Evolutionary conservation across 169 alveolate genomes (phyloP), one percentile per base, ranked within the genome.

Genomic region (Eimeria maxima): DNA sequence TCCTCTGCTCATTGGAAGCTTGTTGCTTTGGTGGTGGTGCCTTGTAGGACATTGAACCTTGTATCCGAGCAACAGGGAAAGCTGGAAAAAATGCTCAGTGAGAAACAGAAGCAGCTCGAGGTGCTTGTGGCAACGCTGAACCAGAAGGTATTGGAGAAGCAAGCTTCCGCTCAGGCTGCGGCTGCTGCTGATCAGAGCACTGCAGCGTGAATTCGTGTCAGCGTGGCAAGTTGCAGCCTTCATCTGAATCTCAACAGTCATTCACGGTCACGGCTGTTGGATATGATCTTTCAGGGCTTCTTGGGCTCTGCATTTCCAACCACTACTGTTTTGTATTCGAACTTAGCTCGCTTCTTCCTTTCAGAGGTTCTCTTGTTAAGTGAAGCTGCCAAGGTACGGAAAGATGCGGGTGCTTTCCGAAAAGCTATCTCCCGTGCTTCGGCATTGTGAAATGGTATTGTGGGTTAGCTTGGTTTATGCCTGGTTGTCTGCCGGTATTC

Each of bases 31-130:
- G 53, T 11, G 42, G 27, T 76, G 81, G 18, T 33, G 74, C 55
- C 4, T 3, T 60, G 42, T 86, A 93, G 96, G 94, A 93, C 74
- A 16, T 45, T 83, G 60, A 71, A 50, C 38, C 78, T 67, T n/a
- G 89, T 93, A 65, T 63, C 90, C 14, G 96, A 93, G 80, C 96
- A 93, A 29, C 94, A 80, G 47, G 69, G 65, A 24, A 81, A 83
- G 89, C 67, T 93, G 18, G 96, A 93, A 69, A 93, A 53, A 73
- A 83, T 93, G 65, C 27, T 93, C 1, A 57, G 76, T 44, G 94
- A 83, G 63, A 93, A 93, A 71, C 94, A 81, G 67, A 88, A 88
- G 27, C 96, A 93, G 67, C 65, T 74, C 3, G 94, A 93, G 42
- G 96, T 74, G 81, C 50, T 88, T 11, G 94, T 65, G 42, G 90